Evolutionary conservation across 495 filamentous ascomycete species (phyloP).

Genomic region (Penicillium longicatenatum): DNA sequence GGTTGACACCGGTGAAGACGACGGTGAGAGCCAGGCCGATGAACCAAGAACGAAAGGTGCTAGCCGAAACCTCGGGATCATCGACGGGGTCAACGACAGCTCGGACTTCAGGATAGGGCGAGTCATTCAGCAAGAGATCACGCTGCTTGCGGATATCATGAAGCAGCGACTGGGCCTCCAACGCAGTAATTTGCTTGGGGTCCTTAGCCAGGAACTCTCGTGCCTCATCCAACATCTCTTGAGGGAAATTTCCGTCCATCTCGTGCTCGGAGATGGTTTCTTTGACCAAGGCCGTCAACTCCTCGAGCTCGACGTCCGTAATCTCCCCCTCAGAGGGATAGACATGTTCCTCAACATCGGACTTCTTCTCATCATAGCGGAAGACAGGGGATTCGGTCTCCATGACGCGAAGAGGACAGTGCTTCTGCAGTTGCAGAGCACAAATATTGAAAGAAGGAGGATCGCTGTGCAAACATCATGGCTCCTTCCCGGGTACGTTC

Average conservation of each 20-base stretch:
- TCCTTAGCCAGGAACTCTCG: slow-evolving; percentile 5
- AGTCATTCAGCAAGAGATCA: slow-evolving; percentile 24
- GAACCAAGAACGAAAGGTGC: slow-evolving; percentile 65
- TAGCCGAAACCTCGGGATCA: slow-evolving; percentile 60
- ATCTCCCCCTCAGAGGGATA: neutral
- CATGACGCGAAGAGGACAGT: neutral
- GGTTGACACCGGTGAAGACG: slow-evolving; percentile 62
- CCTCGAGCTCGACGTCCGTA: neutral
- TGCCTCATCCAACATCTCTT: slow-evolving; percentile 6
- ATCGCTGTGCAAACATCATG: neutral
- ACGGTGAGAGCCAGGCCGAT: slow-evolving; percentile 60
- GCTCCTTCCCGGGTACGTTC: neutral
- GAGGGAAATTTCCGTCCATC: slow-evolving; percentile 7
- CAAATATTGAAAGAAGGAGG: neutral
- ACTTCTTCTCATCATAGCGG: slow-evolving; percentile 4
- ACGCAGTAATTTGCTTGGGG: slow-evolving; percentile 2
- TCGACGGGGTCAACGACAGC: slow-evolving; percentile 43
- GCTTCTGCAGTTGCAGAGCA: slow-evolving; percentile 2
- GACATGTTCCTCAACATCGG: neutral
- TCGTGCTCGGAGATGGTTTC: slow-evolving; percentile 7
- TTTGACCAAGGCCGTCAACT: neutral
- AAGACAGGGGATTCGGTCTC: neutral
- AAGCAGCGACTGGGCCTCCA: slow-evolving; percentile 3
- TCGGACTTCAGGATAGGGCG: slow-evolving; percentile 50
- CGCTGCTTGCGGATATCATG: neutral